These are phyloP conservation scores for Wickerhamiella pararugosa DNA, from an alignment of 1,139 yeast species.

Conservation along the genomic window DNA sequence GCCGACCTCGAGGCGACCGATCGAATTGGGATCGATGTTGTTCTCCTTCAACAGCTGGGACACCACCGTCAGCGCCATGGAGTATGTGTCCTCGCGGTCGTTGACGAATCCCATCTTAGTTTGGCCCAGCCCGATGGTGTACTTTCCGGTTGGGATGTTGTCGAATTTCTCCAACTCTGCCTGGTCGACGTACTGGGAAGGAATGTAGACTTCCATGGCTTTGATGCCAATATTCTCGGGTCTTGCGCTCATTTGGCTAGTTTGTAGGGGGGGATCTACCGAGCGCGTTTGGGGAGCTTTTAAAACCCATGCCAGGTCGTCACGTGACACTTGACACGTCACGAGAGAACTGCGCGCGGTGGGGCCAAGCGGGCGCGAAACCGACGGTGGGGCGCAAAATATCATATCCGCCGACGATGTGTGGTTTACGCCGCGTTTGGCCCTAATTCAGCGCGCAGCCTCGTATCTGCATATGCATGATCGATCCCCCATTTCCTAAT, in stretches of 20 bases:
- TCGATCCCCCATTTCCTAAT: too few relatives aligned
- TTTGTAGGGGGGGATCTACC: too few relatives aligned
- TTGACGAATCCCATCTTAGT: constrained; percentile 95
- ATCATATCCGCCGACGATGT: too few relatives aligned
- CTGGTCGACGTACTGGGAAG: constrained; percentile 72
- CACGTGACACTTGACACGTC: too few relatives aligned
- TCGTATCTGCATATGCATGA: too few relatives aligned
- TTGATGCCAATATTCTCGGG: constrained; percentile 89
- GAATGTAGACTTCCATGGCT: constrained; percentile 86
- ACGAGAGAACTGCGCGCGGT: too few relatives aligned
- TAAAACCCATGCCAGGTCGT: too few relatives aligned
- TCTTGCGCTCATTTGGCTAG: constrained; percentile 13
- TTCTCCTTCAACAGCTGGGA: constrained; percentile 64
- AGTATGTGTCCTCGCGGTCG: constrained; percentile 94
- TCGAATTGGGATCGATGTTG: constrained; percentile 59
- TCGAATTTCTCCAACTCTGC: constrained; percentile 72
- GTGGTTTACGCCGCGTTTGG: too few relatives aligned
- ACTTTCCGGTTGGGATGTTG: constrained; percentile 84
- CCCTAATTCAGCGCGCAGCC: too few relatives aligned
- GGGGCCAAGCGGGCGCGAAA: too few relatives aligned
- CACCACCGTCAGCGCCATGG: constrained; percentile 73
- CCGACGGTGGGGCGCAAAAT: too few relatives aligned
- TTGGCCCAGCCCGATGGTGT: constrained; percentile 97
- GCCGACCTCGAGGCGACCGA: constrained; percentile 97
- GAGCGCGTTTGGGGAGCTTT: too few relatives aligned